phyloP scores from a whole-genome alignment of 2,329 filamentous ascomycete genomes.

The Ophiostoma tasmaniense region DNA sequence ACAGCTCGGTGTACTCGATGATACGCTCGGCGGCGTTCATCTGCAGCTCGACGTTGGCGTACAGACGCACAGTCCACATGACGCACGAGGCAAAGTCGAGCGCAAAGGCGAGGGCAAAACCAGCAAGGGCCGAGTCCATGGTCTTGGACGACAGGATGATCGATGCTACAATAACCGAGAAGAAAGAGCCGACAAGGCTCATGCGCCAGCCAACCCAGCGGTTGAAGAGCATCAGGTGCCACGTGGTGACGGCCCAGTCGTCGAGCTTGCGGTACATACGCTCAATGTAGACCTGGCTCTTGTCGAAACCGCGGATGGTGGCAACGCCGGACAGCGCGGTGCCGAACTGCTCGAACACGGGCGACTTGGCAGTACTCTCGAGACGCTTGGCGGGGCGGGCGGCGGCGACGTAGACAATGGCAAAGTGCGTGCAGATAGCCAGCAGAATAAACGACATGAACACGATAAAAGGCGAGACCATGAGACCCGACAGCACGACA shows the following conservation, averaged over 20 bases:
- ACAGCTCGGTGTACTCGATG: conserved; percentile 62
- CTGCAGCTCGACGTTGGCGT: conserved; percentile 63
- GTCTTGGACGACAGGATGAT: conserved; percentile 52
- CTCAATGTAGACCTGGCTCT: conserved; percentile 55
- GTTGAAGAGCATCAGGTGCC: conserved; percentile 64
- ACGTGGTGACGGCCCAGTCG: conserved; percentile 55
- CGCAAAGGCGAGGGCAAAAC: conserved; percentile 67
- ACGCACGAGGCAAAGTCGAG: conserved; percentile 58
- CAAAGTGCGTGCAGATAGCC: conserved; percentile 48
- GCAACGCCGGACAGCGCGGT: conserved; percentile 62
- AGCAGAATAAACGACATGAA: conserved; percentile 52
- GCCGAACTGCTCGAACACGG: conserved; percentile 73
- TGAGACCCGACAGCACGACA: conserved; percentile 56
- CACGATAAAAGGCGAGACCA: conserved; percentile 61
- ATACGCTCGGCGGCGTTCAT: conserved; percentile 74
- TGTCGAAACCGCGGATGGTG: conserved; percentile 69
- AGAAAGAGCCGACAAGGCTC: conserved; percentile 58
- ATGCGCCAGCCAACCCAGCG: conserved; percentile 71
- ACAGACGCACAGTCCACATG: conserved; percentile 58
- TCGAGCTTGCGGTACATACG: conserved; percentile 65
- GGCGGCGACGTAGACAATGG: conserved; percentile 55
- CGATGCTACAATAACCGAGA: conserved; percentile 55
- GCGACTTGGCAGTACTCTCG: conserved; percentile 68
- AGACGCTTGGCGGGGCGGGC: conserved; percentile 69
- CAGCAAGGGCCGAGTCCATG: conserved; percentile 62